Conservation (phyloP, 345 rosid species). For the Erodium maritimum region DNA sequence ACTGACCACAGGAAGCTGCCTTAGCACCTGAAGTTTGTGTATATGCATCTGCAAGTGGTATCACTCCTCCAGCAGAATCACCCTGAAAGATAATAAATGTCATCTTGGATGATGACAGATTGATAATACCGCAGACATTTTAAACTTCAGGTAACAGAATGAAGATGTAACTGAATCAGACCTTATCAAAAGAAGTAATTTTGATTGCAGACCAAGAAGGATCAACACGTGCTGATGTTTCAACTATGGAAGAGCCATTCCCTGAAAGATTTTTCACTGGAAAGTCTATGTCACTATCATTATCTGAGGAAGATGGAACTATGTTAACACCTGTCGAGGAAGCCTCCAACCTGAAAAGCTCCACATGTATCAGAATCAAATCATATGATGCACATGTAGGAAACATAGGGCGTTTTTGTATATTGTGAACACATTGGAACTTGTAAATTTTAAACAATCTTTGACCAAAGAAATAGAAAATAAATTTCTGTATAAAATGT, state of each 20-base stretch:
- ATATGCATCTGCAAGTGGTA: conserved; percentile 66
- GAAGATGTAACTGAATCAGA: background rate
- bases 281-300: background rate
- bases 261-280: conserved; percentile 11
- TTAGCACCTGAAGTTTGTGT: conserved; percentile 72
- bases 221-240: conserved; percentile 14
- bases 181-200: conserved; percentile 30
- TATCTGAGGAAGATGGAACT: conserved; percentile 28
- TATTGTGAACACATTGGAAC: background rate
- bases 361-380: background rate
- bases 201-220: conserved; percentile 18
- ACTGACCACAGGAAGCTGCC: conserved; percentile 84
- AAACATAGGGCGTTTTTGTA: background rate
- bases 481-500: background rate
- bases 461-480: background rate
- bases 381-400: background rate
- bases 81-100: conserved; percentile 28
- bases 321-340: conserved; percentile 52
- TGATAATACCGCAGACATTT: too few relatives aligned
- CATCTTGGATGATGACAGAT: background rate
- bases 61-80: conserved; percentile 36
- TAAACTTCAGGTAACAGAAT: background rate
- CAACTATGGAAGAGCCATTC: conserved; percentile 16
- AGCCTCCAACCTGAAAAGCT: conserved; percentile 66
- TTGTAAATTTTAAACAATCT: background rate